phyloP scores from a whole-genome alignment of 768 basidiomycete species.

The Russula vinacea region DNA sequence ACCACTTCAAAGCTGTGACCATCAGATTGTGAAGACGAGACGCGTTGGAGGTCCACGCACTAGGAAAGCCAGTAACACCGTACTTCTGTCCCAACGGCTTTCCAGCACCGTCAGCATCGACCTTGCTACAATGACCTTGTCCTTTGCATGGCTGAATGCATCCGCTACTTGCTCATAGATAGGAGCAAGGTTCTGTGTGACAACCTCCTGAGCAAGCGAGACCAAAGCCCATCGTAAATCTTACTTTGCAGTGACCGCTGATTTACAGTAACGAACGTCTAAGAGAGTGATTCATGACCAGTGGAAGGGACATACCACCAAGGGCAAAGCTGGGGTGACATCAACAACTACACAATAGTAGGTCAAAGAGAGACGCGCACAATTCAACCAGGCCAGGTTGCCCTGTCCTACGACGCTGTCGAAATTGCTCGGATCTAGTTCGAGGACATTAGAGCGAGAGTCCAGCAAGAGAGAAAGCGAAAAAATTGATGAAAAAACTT shows the following conservation, averaged over 20 bases:
- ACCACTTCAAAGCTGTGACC: slow-evolving; percentile 85
- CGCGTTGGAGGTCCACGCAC: slow-evolving; percentile 46
- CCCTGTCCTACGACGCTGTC: slow-evolving; percentile 71
- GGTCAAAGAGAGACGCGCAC: slow-evolving; percentile 47
- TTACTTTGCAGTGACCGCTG: slow-evolving; percentile 86
- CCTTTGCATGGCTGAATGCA: slow-evolving; percentile 71
- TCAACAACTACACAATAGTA: background rate
- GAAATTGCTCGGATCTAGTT: slow-evolving; percentile 73
- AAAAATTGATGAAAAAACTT: slow-evolving; percentile 55
- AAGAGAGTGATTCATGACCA: background rate
- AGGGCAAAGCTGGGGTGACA: slow-evolving; percentile 63
- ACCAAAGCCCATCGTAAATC: slow-evolving; percentile 8
- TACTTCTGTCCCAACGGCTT: slow-evolving; percentile 72
- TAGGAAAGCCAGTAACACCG: slow-evolving; percentile 82
- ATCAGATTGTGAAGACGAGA: slow-evolving; percentile 17
- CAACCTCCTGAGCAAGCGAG: background rate
- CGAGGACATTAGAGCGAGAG: slow-evolving; percentile 79
- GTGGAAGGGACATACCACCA: slow-evolving; percentile 66
- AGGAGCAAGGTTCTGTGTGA: slow-evolving; percentile 75
- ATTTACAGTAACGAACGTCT: background rate
- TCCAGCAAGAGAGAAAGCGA: slow-evolving; percentile 53
- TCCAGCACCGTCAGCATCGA: slow-evolving; percentile 88
- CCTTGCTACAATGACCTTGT: slow-evolving; percentile 89
- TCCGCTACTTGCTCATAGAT: slow-evolving; percentile 86
- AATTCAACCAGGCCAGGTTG: slow-evolving; percentile 87